Conservation (phyloP, 148 eudicot genomes). For the Agrostemma githago region DNA sequence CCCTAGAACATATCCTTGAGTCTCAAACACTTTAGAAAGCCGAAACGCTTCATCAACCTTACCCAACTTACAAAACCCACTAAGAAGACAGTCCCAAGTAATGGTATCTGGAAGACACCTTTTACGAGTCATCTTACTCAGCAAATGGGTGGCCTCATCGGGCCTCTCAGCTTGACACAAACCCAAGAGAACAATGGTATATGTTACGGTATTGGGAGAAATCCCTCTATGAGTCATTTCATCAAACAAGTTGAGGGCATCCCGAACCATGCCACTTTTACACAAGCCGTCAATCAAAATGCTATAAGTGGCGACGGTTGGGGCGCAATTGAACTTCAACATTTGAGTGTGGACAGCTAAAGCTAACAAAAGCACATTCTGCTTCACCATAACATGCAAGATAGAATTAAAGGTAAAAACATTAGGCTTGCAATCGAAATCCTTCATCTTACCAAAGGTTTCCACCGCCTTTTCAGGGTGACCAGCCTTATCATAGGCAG, state of each 20-base stretch:
- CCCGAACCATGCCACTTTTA: constrained; percentile 48
- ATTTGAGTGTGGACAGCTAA: constrained; percentile 64
- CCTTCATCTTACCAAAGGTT: constrained; percentile 60
- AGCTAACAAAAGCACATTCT: constrained; percentile 49
- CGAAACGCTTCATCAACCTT: constrained; percentile 52
- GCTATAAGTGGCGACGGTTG: constrained; percentile 51
- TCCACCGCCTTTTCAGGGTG: constrained; percentile 59
- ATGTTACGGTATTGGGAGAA: constrained; percentile 44
- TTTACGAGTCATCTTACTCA: constrained; percentile 40
- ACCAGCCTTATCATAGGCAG: constrained; percentile 44
- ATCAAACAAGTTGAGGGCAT: constrained; percentile 59
- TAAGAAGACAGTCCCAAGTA: constrained; percentile 55
- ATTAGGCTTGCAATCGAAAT: constrained; percentile 55
- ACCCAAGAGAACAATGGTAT: constrained; percentile 60
- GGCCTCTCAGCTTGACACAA: constrained; percentile 56
- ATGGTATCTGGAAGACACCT: constrained; percentile 50
- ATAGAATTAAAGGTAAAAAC: constrained; percentile 53
- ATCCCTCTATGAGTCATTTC: constrained; percentile 62
- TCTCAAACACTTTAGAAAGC: constrained; percentile 36
- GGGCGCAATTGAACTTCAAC: constrained; percentile 52
- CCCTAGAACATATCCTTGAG: constrained; percentile 45
- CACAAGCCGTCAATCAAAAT: constrained; percentile 74
- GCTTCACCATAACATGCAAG: constrained; percentile 51
- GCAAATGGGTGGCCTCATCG: constrained; percentile 51
- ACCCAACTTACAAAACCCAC: constrained; percentile 64